Evolutionary conservation across 345 rosid genomes (phyloP).

Genomic region (Eucalyptus guilfoylei): DNA sequence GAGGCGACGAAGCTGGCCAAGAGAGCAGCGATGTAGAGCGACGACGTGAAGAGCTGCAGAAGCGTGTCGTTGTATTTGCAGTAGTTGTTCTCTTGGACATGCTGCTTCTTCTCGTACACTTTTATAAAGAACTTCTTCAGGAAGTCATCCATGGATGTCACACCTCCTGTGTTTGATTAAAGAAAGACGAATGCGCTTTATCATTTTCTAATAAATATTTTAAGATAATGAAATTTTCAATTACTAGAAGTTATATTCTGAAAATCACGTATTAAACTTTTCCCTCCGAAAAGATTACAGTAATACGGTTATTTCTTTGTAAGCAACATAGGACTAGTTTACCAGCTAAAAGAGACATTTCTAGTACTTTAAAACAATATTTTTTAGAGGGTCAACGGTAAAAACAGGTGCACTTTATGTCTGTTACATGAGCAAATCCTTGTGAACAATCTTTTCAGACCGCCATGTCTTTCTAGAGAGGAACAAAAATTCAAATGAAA

Average conservation of each 20-base stretch:
- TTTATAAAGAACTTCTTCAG: slow-evolving; percentile 41
- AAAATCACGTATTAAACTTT: neutral
- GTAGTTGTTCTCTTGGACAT: slow-evolving; percentile 50
- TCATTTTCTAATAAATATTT: neutral
- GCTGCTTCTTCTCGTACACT: slow-evolving; percentile 49
- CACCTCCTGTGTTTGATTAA: slow-evolving; percentile 16
- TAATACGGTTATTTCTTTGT: neutral
- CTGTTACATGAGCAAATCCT: neutral
- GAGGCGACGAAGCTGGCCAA: slow-evolving; percentile 54
- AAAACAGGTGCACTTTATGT: neutral
- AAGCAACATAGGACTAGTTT: neutral
- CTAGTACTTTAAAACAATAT: neutral
- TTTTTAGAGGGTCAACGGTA: neutral
- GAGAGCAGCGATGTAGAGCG: slow-evolving; percentile 63
- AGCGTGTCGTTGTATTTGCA: slow-evolving; percentile 53
- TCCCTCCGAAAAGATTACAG: neutral
- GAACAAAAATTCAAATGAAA: neutral
- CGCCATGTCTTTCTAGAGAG: neutral
- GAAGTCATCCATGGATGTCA: slow-evolving; percentile 79
- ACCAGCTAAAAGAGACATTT: neutral
- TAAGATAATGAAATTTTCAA: neutral
- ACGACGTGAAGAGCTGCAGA: slow-evolving; percentile 70
- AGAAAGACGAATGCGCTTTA: neutral
- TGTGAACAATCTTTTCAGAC: neutral
- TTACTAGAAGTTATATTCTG: neutral